Conservation (phyloP, 306 rosid species). For the Casuarina glauca region DNA sequence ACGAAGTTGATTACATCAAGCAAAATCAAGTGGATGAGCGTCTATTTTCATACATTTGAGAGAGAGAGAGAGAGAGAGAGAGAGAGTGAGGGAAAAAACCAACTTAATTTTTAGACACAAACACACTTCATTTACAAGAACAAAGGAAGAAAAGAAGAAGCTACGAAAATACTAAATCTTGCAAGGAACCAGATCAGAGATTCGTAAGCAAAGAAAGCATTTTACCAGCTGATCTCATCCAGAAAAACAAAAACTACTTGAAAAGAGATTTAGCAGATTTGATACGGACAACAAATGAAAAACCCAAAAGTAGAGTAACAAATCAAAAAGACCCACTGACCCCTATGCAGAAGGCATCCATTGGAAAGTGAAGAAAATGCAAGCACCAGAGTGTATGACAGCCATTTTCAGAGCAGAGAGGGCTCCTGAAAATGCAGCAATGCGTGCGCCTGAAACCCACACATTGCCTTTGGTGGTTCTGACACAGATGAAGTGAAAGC, state of each 20-base stretch:
- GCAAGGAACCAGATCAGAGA: conserved; percentile 30
- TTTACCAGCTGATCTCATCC: conserved; percentile 10
- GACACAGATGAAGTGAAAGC: conserved; percentile 45
- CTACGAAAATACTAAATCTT: neutral
- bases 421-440: conserved; percentile 35
- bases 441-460: conserved; percentile 48
- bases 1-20: neutral
- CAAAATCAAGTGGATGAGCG: neutral
- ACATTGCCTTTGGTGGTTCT: conserved; percentile 40
- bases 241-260: neutral
- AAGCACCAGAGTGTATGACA: conserved; percentile 14
- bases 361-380: conserved; percentile 35
- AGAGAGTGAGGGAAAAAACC: neutral
- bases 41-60: neutral
- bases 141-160: neutral
- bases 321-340: conserved; percentile 39
- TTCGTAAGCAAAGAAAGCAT: conserved; percentile 14
- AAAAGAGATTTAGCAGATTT: neutral
- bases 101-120: neutral
- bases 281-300: conserved; percentile 5
- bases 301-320: conserved; percentile 8
- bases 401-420: conserved; percentile 38
- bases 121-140: neutral
- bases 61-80: neutral
- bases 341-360: conserved; percentile 36